phyloP scores from a whole-genome alignment of 345 rosid genomes.

The Excoecaria cochinchinensis region DNA sequence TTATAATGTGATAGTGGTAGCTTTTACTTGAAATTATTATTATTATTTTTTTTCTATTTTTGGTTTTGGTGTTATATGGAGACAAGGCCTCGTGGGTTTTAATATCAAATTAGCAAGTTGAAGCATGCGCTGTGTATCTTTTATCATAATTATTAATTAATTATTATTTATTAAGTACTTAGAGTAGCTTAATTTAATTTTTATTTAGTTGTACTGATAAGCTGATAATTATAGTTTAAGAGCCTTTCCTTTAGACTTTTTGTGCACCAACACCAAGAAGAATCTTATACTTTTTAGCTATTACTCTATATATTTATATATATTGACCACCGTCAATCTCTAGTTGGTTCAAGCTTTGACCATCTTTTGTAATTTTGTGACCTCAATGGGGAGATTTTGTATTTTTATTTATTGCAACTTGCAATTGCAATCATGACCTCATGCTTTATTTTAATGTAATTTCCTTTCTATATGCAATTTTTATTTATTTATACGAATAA shows the following conservation, averaged over 20 bases:
- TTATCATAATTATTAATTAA: not conserved
- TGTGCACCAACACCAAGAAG: not conserved
- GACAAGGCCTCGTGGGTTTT: slow-evolving; percentile 25
- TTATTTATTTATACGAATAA: too few relatives aligned
- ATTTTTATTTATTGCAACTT: too few relatives aligned
- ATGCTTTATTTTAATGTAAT: too few relatives aligned
- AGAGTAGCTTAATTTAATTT: not conserved
- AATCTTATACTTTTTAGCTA: not conserved
- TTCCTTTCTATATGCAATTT: too few relatives aligned
- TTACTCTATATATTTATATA: too few relatives aligned
- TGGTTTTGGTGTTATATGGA: slow-evolving; percentile 12
- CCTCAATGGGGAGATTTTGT: too few relatives aligned
- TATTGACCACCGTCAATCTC: too few relatives aligned
- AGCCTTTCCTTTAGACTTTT: not conserved
- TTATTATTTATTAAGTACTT: not conserved
- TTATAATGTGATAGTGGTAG: not conserved
- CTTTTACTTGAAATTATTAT: not conserved
- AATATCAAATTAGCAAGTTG: slow-evolving; percentile 11
- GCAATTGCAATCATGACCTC: too few relatives aligned
- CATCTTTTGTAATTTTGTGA: too few relatives aligned
- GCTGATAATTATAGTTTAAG: not conserved
- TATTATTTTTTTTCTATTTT: not conserved
- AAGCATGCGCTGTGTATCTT: slow-evolving; percentile 17
- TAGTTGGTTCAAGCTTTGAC: too few relatives aligned
- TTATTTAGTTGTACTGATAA: too few relatives aligned